Evolutionary conservation across 2,329 filamentous ascomycete species (phyloP), one percentile per base, ranked within the genome.

Genomic region (Fusarium paranaense): DNA sequence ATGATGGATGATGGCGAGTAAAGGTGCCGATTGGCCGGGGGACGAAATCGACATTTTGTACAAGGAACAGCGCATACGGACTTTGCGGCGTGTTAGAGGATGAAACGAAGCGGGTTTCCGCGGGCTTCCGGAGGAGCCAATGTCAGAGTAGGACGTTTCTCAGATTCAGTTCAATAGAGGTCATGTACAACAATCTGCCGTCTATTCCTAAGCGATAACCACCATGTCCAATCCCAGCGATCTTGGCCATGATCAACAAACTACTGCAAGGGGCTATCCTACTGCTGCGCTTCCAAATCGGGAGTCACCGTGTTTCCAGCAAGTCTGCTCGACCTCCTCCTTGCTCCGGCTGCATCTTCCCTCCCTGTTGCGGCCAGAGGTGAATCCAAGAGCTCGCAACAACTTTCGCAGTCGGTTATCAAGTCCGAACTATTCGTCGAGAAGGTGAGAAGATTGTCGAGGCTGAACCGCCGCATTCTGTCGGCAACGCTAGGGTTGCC

Each of bases 131-230:
- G 63, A 74, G 66, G 69, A 68, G 73, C 70, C 72, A 70, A 64
- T 78, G 75, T 71, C 76, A 79, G 70, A 77, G 67, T 75, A 79
- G 71, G 76, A 76, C 58, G 73, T 67, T 69, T 72, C 68, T 71
- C 69, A 76, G 71, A 75, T 78, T 79, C 74, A 81, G 75, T 79
- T 79, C 74, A 81, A 75, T 79, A 78, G 78, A 78, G 73, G 66
- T 80, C 71, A 80, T 82, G 80, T 83, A 83, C 77, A 82, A 80
- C 79, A 81, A 67, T 38, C 62, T 64, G 62, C 52, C 65, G 59
- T 58, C 50, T 30, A 32, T 64, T 69, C 63, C 63, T 50, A 63
- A 58, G 56, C 60, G 60, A 69, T 56, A 40, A 58, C 27, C 45
- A 52, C 35, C 27, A 50, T 63, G 32, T 47, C 59, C 22, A 38